Base-by-base conservation (phyloP, 495 filamentous ascomycete species). In the Daldinia childiae region DNA sequence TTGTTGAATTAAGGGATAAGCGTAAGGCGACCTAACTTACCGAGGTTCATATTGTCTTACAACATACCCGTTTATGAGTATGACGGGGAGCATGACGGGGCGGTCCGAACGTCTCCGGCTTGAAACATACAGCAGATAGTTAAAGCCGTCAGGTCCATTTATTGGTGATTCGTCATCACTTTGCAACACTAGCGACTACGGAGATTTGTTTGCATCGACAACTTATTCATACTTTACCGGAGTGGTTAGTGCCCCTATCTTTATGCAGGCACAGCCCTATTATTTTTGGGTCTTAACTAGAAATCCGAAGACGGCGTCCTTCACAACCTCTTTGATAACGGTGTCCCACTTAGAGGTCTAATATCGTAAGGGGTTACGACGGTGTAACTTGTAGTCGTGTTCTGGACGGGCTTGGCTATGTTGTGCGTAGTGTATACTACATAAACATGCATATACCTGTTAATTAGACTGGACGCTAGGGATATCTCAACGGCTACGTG, bases 111-210 rank as follows among this genome's bases (percentile, higher is more conserved):
- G 21, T 30, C 21, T 66, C 39, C 30, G 26, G 39, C 21, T 32
- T 66, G 56, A 72, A 50, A 72, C 69, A 68, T 58, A 34, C 69
- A 72, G 64, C 26, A 64, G 32, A 68, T 73, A 68, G 39, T 62
- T 24, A 19, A 64, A 41, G 57, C 64, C 59, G 9, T 52, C 48
- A 62, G 29, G 51, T 58, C 15, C 27, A 52, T 9, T 54, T 66
- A 69, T 62, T 69, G 21, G 48, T 50, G 48, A 50, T 57, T 69
- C 50, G 50, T 54, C 57, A 64, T 21, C 43, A 3, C 15, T 6
- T 62, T 27, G 12, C 19, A 7, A 36, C 19, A 56, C 62, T 59
- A 69, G 38, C 36, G 43, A 66, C 56, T 63, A 58, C 58, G 60
- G 65, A 72, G 64, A 67, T 72, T 72, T 36, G 8, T 30, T 58